A percentile compares a stretch with the other conserved stretches of the same genome.
Conservation (phyloP, 306 rosid genomes). For the Quercus glauca region DNA sequence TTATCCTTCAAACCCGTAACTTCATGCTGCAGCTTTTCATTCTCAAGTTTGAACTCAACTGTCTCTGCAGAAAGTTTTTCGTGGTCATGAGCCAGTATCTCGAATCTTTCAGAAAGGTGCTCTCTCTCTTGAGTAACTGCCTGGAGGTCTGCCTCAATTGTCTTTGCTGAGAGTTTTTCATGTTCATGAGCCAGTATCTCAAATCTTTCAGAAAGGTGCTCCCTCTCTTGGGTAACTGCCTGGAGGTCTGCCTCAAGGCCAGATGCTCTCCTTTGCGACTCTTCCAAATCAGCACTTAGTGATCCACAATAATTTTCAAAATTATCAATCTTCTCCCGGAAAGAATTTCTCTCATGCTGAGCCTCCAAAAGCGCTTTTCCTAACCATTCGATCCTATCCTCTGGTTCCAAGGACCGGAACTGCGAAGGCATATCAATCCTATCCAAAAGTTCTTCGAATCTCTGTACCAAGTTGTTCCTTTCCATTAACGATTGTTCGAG, state of each 20-base stretch:
- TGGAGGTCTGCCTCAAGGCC: conserved; percentile 57
- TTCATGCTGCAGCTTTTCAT: conserved; percentile 54
- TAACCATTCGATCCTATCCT: conserved; percentile 81
- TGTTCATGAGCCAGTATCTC: conserved; percentile 45
- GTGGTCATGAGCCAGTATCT: conserved; percentile 41
- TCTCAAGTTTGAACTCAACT: conserved; percentile 58
- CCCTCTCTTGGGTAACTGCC: conserved; percentile 49
- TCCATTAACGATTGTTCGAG: conserved; percentile 93
- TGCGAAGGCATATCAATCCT: conserved; percentile 79
- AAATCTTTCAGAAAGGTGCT: conserved; percentile 55
- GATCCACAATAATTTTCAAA: conserved; percentile 65
- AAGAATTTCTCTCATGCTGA: conserved; percentile 55
- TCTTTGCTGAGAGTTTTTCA: conserved; percentile 45
- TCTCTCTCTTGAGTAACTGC: conserved; percentile 50
- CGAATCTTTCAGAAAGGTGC: conserved; percentile 57
- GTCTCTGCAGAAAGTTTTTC: conserved; percentile 48
- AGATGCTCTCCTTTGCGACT: conserved; percentile 52
- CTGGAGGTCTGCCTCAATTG: conserved; percentile 50
- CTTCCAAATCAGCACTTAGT: conserved; percentile 76
- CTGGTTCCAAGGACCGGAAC: conserved; percentile 76
- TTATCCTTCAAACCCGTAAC: conserved; percentile 47
- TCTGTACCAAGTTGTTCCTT: conserved; percentile 81
- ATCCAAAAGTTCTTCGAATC: conserved; percentile 88
- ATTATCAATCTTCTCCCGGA: conserved; percentile 69
- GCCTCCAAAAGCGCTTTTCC: conserved; percentile 66